Conservation (phyloP, 1,284 basidiomycete genomes). For the Rhizopogon parksii region DNA sequence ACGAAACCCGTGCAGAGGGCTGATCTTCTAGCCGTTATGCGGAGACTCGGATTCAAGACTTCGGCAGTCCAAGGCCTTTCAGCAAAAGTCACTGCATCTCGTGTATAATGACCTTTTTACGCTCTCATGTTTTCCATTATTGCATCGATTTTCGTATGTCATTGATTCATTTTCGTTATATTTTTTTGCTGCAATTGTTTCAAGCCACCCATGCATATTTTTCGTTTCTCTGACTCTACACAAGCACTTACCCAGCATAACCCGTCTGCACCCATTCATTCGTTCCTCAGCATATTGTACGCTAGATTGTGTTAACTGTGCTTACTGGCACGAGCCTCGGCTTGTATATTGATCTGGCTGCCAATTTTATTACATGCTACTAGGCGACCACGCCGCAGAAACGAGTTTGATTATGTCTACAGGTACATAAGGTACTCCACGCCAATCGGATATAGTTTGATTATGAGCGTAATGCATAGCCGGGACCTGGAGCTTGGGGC, state of each 20-base stretch:
- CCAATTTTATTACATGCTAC: neutral
- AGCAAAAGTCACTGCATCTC: slow-evolving; percentile 43
- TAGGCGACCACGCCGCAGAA: slow-evolving; percentile 1
- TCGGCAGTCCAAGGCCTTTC: slow-evolving; percentile 59
- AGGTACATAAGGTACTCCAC: neutral
- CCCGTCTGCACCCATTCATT: slow-evolving; percentile 16
- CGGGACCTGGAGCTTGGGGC: no score
- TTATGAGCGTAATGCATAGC: neutral
- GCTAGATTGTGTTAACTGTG: slow-evolving; percentile 27
- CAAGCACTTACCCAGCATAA: slow-evolving; percentile 31
- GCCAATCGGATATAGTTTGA: neutral
- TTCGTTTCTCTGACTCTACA: slow-evolving; percentile 14
- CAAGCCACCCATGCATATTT: slow-evolving; percentile 21
- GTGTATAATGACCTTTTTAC: slow-evolving; percentile 24
- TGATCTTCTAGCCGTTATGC: slow-evolving; percentile 74
- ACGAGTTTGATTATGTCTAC: neutral
- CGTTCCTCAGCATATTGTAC: slow-evolving; percentile 35
- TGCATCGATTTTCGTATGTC: slow-evolving; percentile 27
- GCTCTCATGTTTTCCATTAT: slow-evolving; percentile 22
- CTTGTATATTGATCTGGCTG: slow-evolving; percentile 10
- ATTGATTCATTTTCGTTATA: slow-evolving; percentile 23
- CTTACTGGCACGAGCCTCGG: slow-evolving; percentile 8
- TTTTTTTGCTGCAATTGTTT: slow-evolving; percentile 26
- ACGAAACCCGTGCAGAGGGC: slow-evolving; percentile 85
- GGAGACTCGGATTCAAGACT: slow-evolving; percentile 83